Base-by-base conservation (phyloP, 176 grass and related monocot species). In the Alopecurus myosuroides region DNA sequence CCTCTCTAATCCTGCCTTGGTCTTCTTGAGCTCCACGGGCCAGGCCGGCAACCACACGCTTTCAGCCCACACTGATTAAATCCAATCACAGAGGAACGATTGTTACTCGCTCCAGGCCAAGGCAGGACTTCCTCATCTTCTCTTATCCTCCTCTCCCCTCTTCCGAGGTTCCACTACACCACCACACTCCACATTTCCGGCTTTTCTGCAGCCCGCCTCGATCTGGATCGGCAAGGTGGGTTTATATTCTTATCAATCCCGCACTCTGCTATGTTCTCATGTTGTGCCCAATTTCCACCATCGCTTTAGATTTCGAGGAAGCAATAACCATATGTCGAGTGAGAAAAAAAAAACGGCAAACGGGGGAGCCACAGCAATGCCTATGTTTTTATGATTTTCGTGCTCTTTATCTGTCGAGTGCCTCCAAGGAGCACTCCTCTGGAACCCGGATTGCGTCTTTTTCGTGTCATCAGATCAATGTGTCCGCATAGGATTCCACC, bases 71-170 rank as follows among this genome's bases (percentile, higher is more conserved):
- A 20, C 28, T 12, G 26, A 17, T 50, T 74, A 46, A 74, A 31
- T 33, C 45, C 71, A 50, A 74, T 50, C 44, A 70, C n/a, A 5
- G 44, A n/a, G 22, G 10, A 39, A 41, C 5, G 36, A 41, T 25
- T 5, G 65, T 7, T 10, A 69, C 20, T 40, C n/a, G 68, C 67
- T 70, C 65, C 65, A 37, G 64, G 18, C 64, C 11, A 8, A 69
- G 65, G 20, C 57, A 29, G 71, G 46, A 29, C 77, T 19, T 36
- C 71, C 7, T 81, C 85, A 52, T 73, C 85, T 72, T 64, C 77
- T 75, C 85, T 86, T 81, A 81, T 87, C 70, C 75, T 83, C 64
- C 22, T 67, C 29, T 3, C 42, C 60, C 51, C 33, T 67, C 61
- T 33, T 65, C 30, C 69, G 40, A 45, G 31, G 52, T 23, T 8